Evolutionary conservation across 352 stramenopile species (phyloP).

Genomic region (Phytophthora cryptogea): DNA sequence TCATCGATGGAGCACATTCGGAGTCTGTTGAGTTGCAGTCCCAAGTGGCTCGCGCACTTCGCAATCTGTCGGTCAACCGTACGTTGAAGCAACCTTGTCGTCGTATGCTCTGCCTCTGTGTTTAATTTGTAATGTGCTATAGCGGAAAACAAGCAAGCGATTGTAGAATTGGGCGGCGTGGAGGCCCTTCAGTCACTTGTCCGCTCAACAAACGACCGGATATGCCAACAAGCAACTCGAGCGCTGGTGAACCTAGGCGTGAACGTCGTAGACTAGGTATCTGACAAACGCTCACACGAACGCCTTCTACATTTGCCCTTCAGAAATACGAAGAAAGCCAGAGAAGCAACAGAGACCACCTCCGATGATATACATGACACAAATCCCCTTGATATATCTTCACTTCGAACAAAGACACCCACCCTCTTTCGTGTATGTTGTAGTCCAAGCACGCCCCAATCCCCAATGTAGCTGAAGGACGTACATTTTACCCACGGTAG

Average conservation of each 20-base stretch:
- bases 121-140: slow-evolving; percentile 4
- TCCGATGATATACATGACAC: slow-evolving; percentile 20
- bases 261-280: slow-evolving; percentile 68
- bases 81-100: slow-evolving; percentile 28
- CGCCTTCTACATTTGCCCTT: not conserved
- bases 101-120: not conserved
- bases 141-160: slow-evolving; percentile 91
- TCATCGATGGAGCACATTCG: slow-evolving; percentile 85
- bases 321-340: slow-evolving; percentile 6
- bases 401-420: slow-evolving; percentile 12
- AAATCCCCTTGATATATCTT: slow-evolving; percentile 32
- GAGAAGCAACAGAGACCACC: slow-evolving; percentile 12
- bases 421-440: slow-evolving; percentile 7
- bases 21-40: slow-evolving; percentile 87
- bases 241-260: slow-evolving; percentile 90
- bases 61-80: slow-evolving; percentile 94
- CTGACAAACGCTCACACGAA: not conserved
- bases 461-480: slow-evolving; percentile 11
- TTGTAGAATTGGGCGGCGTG: slow-evolving; percentile 82
- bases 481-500: slow-evolving; percentile 5
- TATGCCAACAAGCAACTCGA: slow-evolving; percentile 88
- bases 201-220: slow-evolving; percentile 82
- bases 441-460: slow-evolving; percentile 8
- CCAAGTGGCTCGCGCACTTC: slow-evolving; percentile 89
- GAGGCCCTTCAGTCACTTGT: slow-evolving; percentile 82